Conservation (phyloP, 2,329 filamentous ascomycete genomes). For the Apiospora hydei region DNA sequence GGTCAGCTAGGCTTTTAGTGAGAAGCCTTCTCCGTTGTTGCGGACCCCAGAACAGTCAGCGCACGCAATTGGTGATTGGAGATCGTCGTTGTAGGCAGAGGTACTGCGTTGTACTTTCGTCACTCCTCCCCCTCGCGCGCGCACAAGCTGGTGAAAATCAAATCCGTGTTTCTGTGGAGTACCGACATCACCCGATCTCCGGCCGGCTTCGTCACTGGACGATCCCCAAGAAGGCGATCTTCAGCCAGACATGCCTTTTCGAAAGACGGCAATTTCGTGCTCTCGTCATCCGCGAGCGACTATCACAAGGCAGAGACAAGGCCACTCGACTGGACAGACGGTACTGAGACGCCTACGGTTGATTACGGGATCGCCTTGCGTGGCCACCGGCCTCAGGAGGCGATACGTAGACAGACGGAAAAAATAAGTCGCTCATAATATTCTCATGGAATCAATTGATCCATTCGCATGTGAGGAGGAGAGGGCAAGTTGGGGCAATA, state of each 20-base stretch:
- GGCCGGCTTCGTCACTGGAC: slow-evolving; percentile 19
- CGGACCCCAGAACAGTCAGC: slow-evolving; percentile 10
- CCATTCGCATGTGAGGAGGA: slow-evolving; percentile 5
- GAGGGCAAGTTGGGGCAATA: neutral
- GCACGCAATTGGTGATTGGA: neutral
- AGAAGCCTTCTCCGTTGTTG: neutral
- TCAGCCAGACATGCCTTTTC: slow-evolving; percentile 1
- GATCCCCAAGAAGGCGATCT: slow-evolving; percentile 8
- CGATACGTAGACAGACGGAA: neutral
- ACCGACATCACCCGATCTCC: slow-evolving; percentile 16
- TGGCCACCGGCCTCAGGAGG: neutral
- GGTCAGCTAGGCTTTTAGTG: slow-evolving; percentile 19
- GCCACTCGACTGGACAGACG: slow-evolving; percentile 7
- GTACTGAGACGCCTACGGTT: neutral
- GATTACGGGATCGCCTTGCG: neutral
- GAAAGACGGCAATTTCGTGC: neutral
- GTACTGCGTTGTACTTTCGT: neutral
- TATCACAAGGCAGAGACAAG: neutral
- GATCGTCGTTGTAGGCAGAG: too few relatives aligned
- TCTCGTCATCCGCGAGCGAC: neutral
- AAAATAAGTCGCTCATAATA: slow-evolving; percentile 7
- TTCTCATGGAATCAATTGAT: neutral
- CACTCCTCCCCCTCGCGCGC: neutral
- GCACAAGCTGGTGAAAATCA: neutral
- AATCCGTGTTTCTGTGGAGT: neutral